These are phyloP conservation scores for Leucaena leucocephala DNA, from an alignment of 306 rosid genomes.

Conservation along the genomic window DNA sequence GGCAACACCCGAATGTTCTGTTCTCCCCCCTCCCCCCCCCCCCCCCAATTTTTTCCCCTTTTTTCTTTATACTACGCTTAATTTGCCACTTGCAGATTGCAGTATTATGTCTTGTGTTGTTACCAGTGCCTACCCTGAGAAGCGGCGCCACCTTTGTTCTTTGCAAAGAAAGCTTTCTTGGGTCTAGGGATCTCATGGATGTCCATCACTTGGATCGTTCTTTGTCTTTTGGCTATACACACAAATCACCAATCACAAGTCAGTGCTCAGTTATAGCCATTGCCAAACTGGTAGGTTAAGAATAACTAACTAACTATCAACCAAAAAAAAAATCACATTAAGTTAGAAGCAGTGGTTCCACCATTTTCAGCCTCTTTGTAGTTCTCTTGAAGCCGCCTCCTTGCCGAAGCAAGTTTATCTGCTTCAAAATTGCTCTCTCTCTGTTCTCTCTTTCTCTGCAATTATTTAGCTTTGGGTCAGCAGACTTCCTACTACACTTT, in stretches of 20 bases:
- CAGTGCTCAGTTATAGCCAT: background rate
- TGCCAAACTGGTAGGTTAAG: background rate
- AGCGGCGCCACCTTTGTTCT: slow-evolving; percentile 81
- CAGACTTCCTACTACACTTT: slow-evolving; percentile 5
- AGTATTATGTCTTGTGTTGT: slow-evolving; percentile 21
- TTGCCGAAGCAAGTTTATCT: slow-evolving; percentile 78
- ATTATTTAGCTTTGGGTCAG: slow-evolving; percentile 34
- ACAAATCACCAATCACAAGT: slow-evolving; percentile 38
- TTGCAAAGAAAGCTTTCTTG: slow-evolving; percentile 82
- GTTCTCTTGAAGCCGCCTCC: slow-evolving; percentile 88
- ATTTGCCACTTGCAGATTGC: slow-evolving; percentile 29
- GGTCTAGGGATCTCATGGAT: slow-evolving; percentile 93
- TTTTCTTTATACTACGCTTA: slow-evolving; percentile 13
- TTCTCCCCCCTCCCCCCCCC: too few relatives aligned
- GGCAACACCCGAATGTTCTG: slow-evolving; percentile 34
- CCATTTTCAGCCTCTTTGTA: slow-evolving; percentile 99
- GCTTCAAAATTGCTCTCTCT: slow-evolving; percentile 67
- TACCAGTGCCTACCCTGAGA: slow-evolving; percentile 95
- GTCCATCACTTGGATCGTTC: slow-evolving; percentile 99
- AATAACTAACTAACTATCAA: background rate
- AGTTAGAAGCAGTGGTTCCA: slow-evolving; percentile 37
- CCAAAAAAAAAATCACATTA: background rate
- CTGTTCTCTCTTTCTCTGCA: slow-evolving; percentile 85
- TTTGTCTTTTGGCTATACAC: slow-evolving; percentile 92
- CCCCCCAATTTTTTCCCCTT: background rate